Evolutionary conservation across 106 monocot species (phyloP), one percentile per base, ranked within the genome.

Genomic region (Platanthera zijinensis): DNA sequence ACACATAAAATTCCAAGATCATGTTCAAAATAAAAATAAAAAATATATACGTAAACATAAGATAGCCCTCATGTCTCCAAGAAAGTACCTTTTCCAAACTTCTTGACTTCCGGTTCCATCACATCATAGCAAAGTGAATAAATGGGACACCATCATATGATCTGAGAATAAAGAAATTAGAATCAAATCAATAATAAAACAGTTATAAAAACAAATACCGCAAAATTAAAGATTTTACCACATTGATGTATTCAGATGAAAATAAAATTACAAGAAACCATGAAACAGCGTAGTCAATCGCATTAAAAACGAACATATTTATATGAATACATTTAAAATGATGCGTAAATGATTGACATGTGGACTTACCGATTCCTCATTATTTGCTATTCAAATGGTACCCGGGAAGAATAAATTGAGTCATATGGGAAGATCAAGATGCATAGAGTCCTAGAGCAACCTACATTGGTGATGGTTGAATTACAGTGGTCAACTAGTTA

Each of bases 91-190:
- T 70, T 81, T 77, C 87, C 87, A 82, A 87, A 87, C 72, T 84
- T 87, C 79, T 83, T 87, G 39, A 78, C 78, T 59, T 87, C 84
- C 52, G 83, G 75, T 74, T 87, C 84, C 87, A 84, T 87, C 57
- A 81, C 11, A 75, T 81, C 75, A 83, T 52, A 78, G 52, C 78
- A 28, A 66, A 70, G 39, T 52, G 52, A 10, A 21, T 9, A 32
- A n/a, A 30, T 21, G 52, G 14, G 25, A n/a, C 62, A 78, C 54
- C 70, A 53, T 32, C 69, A 78, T n/a, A 52, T 53, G 53, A 45
- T 32, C 66, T 32, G 66, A 66, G 3, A 66, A 66, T 10, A 10
- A 30, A 11, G 57, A 3, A 48, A 77, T 2, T 15, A 49, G 77
- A n/a, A 22, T 19, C 6, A 39, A 13, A 64, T 21, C 28, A 49